Percentiles rank a stretch among this genome's conserved stretches.
Conservation (phyloP, 331 rosid genomes). For the Saraca asoca region DNA sequence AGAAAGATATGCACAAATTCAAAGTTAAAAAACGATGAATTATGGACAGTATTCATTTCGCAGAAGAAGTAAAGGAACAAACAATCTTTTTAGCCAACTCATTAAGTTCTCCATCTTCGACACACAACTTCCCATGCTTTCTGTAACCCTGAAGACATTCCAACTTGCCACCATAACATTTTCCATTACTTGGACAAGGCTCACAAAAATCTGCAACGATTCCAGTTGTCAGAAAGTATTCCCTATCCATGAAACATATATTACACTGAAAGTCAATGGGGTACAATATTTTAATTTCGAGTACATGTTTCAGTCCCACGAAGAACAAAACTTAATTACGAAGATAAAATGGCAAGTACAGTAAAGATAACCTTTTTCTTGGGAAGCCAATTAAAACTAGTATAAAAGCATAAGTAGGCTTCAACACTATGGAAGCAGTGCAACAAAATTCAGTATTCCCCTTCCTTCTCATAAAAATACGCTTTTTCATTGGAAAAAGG, state of each 20-base stretch:
- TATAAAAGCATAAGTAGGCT: background rate
- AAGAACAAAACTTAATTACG: background rate
- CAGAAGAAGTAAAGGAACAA: slow-evolving; percentile 40
- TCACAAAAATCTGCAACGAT: slow-evolving; percentile 65
- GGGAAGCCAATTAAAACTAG: background rate
- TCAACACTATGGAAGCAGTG: slow-evolving; percentile 6
- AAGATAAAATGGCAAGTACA: background rate
- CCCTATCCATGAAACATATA: slow-evolving; percentile 19
- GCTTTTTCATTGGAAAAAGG: background rate
- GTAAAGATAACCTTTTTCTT: background rate
- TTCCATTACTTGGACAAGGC: slow-evolving; percentile 87
- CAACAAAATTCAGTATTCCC: slow-evolving; percentile 9
- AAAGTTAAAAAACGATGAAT: background rate
- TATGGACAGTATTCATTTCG: slow-evolving; percentile 11
- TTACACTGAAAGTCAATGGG: background rate
- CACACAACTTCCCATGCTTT: slow-evolving; percentile 62
- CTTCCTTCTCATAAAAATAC: background rate
- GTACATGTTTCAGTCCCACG: background rate
- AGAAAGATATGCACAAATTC: slow-evolving; percentile 23
- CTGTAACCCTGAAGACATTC: slow-evolving; percentile 70
- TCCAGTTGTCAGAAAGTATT: background rate
- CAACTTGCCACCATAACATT: slow-evolving; percentile 60
- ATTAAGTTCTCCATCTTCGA: slow-evolving; percentile 77
- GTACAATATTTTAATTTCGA: background rate
- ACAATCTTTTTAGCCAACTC: slow-evolving; percentile 74